These are phyloP conservation scores for Pseudodiploospora longispora DNA, from an alignment of 2,329 filamentous ascomycete genomes.

Conservation along the genomic window DNA sequence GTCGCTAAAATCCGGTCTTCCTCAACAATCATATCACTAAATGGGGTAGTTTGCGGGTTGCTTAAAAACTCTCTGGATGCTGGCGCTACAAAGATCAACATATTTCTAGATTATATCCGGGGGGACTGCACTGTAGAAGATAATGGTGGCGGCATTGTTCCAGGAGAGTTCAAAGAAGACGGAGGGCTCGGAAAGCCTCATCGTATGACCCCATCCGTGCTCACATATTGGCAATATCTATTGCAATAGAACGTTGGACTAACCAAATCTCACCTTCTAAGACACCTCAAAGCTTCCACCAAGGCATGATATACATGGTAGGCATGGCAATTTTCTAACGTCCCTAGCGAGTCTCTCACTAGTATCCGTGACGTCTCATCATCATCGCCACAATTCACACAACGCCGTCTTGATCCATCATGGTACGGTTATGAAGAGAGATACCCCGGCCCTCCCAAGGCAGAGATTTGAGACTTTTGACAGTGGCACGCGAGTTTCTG, in stretches of 20 bases:
- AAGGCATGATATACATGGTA: constrained; percentile 48
- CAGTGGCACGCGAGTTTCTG: constrained; percentile 68
- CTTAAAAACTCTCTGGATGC: constrained; percentile 83
- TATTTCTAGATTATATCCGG: constrained; percentile 65
- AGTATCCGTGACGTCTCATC: constrained; percentile 66
- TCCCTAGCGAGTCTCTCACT: constrained; percentile 70
- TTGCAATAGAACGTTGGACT: constrained; percentile 1
- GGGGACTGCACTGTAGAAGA: constrained; percentile 79
- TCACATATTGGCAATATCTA: background rate
- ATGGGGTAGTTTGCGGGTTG: constrained; percentile 62
- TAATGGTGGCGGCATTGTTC: constrained; percentile 69
- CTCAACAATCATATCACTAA: constrained; percentile 66
- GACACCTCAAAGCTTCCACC: constrained; percentile 69
- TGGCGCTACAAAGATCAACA: constrained; percentile 55
- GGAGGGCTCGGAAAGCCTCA: constrained; percentile 68
- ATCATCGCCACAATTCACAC: constrained; percentile 49
- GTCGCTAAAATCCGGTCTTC: constrained; percentile 79
- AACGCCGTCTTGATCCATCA: constrained; percentile 65
- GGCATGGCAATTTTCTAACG: constrained; percentile 66
- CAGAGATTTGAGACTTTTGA: constrained; percentile 46
- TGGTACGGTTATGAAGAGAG: constrained; percentile 55
- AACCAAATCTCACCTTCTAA: constrained; percentile 24
- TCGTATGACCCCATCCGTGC: constrained; percentile 45
- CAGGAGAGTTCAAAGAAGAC: constrained; percentile 59
- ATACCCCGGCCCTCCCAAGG: constrained; percentile 51